phyloP scores from a whole-genome alignment of 306 rosid genomes.

The Erythrophleum fordii region DNA sequence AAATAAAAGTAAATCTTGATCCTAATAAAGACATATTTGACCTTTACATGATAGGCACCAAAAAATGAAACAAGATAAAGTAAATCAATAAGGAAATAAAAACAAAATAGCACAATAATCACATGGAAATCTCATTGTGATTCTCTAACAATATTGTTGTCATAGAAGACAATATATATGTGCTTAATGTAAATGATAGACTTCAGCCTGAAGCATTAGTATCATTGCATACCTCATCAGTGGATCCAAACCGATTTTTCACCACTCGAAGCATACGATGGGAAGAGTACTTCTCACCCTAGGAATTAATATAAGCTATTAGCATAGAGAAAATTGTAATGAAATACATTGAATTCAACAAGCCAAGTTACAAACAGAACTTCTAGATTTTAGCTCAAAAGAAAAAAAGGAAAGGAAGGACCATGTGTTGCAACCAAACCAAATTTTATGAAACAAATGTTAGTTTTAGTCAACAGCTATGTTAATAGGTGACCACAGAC shows the following conservation, averaged over 20 bases:
- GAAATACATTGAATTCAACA: constrained; percentile 19
- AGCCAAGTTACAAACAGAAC: constrained; percentile 21
- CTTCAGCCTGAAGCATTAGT: not conserved
- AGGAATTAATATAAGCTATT: constrained; percentile 32
- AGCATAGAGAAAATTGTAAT: constrained; percentile 28
- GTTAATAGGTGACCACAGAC: not conserved
- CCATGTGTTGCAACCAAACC: not conserved
- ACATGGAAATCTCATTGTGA: not conserved
- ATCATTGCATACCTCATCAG: constrained; percentile 74
- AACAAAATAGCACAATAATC: not conserved
- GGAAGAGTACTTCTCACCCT: constrained; percentile 92
- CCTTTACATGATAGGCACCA: not conserved
- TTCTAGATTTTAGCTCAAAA: constrained; percentile 17
- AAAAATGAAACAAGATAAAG: not conserved
- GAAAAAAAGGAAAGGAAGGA: not conserved
- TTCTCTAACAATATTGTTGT: not conserved
- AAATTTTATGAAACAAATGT: constrained; percentile 12
- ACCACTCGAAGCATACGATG: constrained; percentile 90
- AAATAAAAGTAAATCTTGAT: not conserved
- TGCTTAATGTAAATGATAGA: not conserved
- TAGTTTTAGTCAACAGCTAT: not conserved
- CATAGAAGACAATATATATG: constrained; percentile 25
- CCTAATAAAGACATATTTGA: not conserved
- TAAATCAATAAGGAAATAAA: not conserved
- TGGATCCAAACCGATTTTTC: constrained; percentile 95